Evolutionary conservation across 192 early-diverging fungal genomes (phyloP).

Genomic region (Chytriomyces hyalinus): DNA sequence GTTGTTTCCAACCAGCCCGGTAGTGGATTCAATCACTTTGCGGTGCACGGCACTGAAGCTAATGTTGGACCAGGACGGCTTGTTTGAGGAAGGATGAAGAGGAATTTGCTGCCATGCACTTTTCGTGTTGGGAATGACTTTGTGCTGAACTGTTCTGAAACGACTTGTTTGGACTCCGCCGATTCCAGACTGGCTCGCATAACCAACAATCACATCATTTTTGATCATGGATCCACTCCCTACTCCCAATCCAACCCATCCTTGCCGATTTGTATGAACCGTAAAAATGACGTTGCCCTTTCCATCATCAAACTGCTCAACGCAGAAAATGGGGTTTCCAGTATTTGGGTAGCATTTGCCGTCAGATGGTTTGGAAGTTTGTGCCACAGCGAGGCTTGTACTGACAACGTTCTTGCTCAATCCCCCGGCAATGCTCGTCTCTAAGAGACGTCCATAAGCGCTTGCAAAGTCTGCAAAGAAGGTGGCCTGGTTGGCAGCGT

Average conservation of each 20-base stretch:
- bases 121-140: neutral
- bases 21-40: neutral
- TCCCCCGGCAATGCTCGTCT: neutral
- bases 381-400: neutral
- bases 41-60: neutral
- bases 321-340: conserved; percentile 6
- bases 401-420: neutral
- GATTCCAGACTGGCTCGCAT: neutral
- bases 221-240: conserved; percentile 16
- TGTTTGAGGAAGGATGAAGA: neutral
- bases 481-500: conserved; percentile 20
- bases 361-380: neutral
- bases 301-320: neutral
- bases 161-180: neutral
- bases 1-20: neutral
- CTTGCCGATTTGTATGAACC: neutral
- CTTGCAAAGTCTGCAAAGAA: conserved; percentile 29
- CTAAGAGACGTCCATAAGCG: conserved; percentile 5
- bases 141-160: conserved; percentile 14
- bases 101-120: conserved; percentile 9
- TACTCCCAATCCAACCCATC: conserved; percentile 32
- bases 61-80: conserved; percentile 25
- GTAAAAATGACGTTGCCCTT: neutral
- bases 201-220: conserved; percentile 26
- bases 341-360: conserved; percentile 2